Percentiles rank a stretch among this genome's conserved stretches.
Evolutionary conservation across 768 basidiomycete species (phyloP).

Genomic region (Wakefieldia striispora): DNA sequence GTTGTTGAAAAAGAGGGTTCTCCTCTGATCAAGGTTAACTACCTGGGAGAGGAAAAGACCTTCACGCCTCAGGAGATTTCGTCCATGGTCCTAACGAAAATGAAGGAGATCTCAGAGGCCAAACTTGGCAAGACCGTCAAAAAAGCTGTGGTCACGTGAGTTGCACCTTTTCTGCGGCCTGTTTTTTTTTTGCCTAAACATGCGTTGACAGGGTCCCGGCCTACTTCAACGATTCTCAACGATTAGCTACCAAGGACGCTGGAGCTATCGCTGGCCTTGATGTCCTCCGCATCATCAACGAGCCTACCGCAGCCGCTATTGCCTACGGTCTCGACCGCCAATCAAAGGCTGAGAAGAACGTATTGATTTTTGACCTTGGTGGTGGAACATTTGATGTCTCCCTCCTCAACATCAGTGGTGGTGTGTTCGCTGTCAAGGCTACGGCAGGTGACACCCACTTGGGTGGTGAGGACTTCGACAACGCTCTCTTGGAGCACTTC

Average conservation of each 20-base stretch:
- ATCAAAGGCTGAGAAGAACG: slow-evolving; percentile 93
- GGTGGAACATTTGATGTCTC: slow-evolving; percentile 99
- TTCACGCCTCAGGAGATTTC: slow-evolving; percentile 99
- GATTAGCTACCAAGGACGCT: slow-evolving; percentile 98
- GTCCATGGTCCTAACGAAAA: slow-evolving; percentile 99
- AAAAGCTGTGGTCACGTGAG: slow-evolving; percentile 98
- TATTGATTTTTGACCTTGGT: slow-evolving; percentile 99
- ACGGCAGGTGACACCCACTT: slow-evolving; percentile 99
- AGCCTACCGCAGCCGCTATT: slow-evolving; percentile 98
- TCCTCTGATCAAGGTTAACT: slow-evolving; percentile 93
- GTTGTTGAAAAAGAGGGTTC: slow-evolving; percentile 97
- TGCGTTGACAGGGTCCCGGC: slow-evolving; percentile 73
- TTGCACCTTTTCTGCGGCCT: slow-evolving; percentile 15
- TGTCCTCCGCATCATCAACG: slow-evolving; percentile 99
- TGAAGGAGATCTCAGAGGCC: slow-evolving; percentile 99
- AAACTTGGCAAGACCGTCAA: slow-evolving; percentile 98
- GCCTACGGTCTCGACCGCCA: slow-evolving; percentile 98
- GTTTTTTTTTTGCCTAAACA: slow-evolving; percentile 1
- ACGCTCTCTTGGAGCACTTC: slow-evolving; percentile 97
- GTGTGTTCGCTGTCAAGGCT: slow-evolving; percentile 99
- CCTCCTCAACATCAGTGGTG: slow-evolving; percentile 94
- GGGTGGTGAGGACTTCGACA: slow-evolving; percentile 99
- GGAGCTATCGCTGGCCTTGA: slow-evolving; percentile 97
- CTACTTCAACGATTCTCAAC: slow-evolving; percentile 99
- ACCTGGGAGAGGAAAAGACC: slow-evolving; percentile 91